These are phyloP conservation scores for Pseudocercospora fijiensis DNA, from an alignment of 2,329 filamentous ascomycete species.

Conservation along the genomic window DNA sequence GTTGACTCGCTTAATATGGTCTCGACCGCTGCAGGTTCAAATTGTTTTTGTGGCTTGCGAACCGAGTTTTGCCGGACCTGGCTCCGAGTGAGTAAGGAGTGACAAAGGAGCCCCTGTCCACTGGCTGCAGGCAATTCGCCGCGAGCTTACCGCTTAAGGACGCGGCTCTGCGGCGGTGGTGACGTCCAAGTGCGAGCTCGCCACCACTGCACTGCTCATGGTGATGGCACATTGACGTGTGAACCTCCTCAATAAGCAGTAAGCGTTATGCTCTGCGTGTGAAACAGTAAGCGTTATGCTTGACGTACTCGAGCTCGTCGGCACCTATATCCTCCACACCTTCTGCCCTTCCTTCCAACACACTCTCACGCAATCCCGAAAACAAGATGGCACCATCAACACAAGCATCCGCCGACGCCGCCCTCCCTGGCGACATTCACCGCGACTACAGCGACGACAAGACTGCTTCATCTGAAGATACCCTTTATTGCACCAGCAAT, in stretches of 20 bases:
- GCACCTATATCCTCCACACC: conserved; percentile 5
- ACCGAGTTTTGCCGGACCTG: not conserved
- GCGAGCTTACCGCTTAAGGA: conserved; percentile 1
- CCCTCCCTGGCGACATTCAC: conserved; percentile 24
- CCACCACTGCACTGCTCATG: not conserved
- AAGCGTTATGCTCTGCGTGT: conserved; percentile 13
- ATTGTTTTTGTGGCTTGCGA: no score
- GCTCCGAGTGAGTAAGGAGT: not conserved
- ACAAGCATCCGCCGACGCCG: conserved; percentile 19
- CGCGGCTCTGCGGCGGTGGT: conserved; percentile 1
- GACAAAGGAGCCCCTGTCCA: no score
- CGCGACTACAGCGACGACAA: conserved; percentile 49
- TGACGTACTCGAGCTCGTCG: conserved; percentile 11
- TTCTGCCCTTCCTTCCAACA: not conserved
- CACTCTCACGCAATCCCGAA: conserved; percentile 12
- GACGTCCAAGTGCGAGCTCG: not conserved
- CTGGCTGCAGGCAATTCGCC: not conserved
- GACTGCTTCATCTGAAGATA: conserved; percentile 45
- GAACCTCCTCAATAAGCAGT: conserved; percentile 15
- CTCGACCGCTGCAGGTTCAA: no score
- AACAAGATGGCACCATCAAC: conserved; percentile 27
- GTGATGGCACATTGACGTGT: conserved; percentile 8
- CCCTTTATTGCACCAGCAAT: conserved; percentile 58
- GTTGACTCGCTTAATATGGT: no score
- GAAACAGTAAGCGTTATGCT: conserved; percentile 3